Base-by-base conservation (phyloP, 148 eudicot genomes). In the Silene latifolia region DNA sequence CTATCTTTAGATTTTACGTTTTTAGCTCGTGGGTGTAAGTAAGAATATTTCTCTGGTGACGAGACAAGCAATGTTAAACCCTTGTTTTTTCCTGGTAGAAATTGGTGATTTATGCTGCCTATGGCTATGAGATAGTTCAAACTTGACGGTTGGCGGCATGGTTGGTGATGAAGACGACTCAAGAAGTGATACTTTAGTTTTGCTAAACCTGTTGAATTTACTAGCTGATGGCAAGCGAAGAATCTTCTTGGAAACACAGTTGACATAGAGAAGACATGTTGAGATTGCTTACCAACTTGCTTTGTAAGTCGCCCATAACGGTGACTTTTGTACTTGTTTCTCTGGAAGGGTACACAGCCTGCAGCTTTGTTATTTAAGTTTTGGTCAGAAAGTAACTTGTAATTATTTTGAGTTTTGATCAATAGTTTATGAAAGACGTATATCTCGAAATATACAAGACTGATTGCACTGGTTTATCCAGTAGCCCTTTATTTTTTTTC, bases 311-410 rank as follows among this genome's bases (percentile, higher is more conserved):
- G 59, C 79, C 61, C 19, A 60, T 72, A 67, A 46, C 63, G 77
- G 62, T 39, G 1, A 71, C 80, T 57, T 58, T 32, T 75, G 67
- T 81, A 77, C 59, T 59, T 66, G 29, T n/a, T 39, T 14, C 72
- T 82, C 65, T 14, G 32, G 71, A n/a, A n/a, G n/a, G n/a, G n/a
- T n/a, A n/a, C n/a, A n/a, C n/a, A n/a, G n/a, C n/a, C n/a, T n/a
- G n/a, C n/a, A 85, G 80, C 83, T 87, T 83, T 87, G 87, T 71
- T 77, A 11, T 59, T 71, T 61, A 71, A 80, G 79, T 84, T 78
- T 82, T 72, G 83, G 48, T 39, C 21, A 18, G 48, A 18, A 29
- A 72, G 66, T 64, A 73, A 74, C 44, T 66, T 81, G 77, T 77
- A 71, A 59, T 60, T 24, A 72, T 39, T 66, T 27, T 2, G 29